Conservation (phyloP, 192 early-diverging fungal genomes). For the Umbelopsis vinacea region DNA sequence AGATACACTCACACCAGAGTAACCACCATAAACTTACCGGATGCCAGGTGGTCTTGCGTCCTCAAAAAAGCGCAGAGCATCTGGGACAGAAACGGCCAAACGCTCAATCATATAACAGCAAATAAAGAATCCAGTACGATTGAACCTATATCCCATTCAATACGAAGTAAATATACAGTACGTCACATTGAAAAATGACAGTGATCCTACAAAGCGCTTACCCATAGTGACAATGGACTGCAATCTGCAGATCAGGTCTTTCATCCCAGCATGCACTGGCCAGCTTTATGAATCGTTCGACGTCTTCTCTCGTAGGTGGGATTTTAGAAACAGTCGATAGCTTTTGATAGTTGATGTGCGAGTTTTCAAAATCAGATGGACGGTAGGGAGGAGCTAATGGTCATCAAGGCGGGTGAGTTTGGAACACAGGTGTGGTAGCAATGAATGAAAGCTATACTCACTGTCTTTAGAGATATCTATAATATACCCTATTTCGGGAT, state of each 20-base stretch:
- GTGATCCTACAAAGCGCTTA: slow-evolving; percentile 13
- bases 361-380: slow-evolving; percentile 56
- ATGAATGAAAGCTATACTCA: neutral
- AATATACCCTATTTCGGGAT: slow-evolving; percentile 57
- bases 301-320: slow-evolving; percentile 51
- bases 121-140: slow-evolving; percentile 61
- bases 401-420: neutral
- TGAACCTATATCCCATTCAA: slow-evolving; percentile 42
- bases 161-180: neutral
- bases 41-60: slow-evolving; percentile 54
- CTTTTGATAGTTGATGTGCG: slow-evolving; percentile 55
- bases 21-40: slow-evolving; percentile 30
- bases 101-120: slow-evolving; percentile 59
- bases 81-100: slow-evolving; percentile 49
- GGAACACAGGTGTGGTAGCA: no score
- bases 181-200: neutral
- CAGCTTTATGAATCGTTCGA: slow-evolving; percentile 44
- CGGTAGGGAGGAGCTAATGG: slow-evolving; percentile 48
- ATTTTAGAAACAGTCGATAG: slow-evolving; percentile 56
- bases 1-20: no score
- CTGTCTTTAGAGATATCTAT: slow-evolving; percentile 57
- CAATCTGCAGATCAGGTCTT: slow-evolving; percentile 56
- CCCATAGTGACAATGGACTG: slow-evolving; percentile 66
- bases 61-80: slow-evolving; percentile 53
- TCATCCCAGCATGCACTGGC: slow-evolving; percentile 47